Conservation (phyloP, 805 yeast species). For the Saturnispora sekii region DNA sequence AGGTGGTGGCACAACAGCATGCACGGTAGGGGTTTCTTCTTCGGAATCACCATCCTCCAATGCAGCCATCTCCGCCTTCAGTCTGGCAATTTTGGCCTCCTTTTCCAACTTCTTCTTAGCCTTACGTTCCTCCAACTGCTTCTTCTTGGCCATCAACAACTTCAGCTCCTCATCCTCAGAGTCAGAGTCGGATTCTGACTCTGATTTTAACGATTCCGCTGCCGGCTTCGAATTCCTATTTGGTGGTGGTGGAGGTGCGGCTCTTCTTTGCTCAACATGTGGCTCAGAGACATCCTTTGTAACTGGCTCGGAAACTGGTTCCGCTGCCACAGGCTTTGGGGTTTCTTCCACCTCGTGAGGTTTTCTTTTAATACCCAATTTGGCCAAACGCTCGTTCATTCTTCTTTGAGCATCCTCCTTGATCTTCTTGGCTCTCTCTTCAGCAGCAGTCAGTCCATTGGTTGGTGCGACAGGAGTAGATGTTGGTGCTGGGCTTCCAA, state of each 20-base stretch:
- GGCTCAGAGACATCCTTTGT: too few species aligned
- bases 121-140: conserved; percentile 31
- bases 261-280: background rate
- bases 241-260: conserved; percentile 16
- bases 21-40: conserved; percentile 7
- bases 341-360: conserved; percentile 4
- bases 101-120: conserved; percentile 39
- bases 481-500: conserved; percentile 8
- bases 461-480: background rate
- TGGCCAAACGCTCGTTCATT: conserved; percentile 80
- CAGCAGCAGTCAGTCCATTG: conserved; percentile 30
- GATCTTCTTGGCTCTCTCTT: conserved; percentile 67
- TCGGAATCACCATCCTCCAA: conserved; percentile 31
- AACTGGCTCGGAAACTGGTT: background rate
- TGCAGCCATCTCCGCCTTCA: conserved; percentile 51
- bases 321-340: conserved; percentile 11
- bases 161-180: conserved; percentile 40
- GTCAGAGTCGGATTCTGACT: conserved; percentile 20
- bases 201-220: background rate
- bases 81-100: conserved; percentile 48
- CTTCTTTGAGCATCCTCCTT: conserved; percentile 74
- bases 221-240: conserved; percentile 9
- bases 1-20: conserved; percentile 10
- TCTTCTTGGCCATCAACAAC: conserved; percentile 38
- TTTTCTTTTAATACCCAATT: conserved; percentile 46